A percentile compares a stretch with the other conserved stretches of the same genome.
phyloP scores from a whole-genome alignment of 805 yeast genomes.

The Hermanozyma aechmeae region DNA sequence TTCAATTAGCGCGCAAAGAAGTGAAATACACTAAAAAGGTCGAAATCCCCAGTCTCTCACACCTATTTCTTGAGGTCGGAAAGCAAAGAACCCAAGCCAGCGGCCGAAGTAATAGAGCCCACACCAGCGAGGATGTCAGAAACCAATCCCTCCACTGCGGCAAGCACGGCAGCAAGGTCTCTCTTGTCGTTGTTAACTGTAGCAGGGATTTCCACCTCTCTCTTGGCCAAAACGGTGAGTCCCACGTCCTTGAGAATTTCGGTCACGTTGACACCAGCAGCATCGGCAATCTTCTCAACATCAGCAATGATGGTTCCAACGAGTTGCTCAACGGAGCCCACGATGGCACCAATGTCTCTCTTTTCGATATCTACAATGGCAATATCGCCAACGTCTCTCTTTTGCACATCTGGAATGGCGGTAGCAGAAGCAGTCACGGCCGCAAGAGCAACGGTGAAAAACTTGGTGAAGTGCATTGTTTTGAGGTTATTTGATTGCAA shows the following conservation, averaged over 20 bases:
- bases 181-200: neutral
- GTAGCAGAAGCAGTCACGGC: neutral
- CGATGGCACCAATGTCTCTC: conserved; percentile 9
- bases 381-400: conserved; percentile 3
- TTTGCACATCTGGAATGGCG: neutral
- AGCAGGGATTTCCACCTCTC: conserved; percentile 1
- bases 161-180: neutral
- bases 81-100: no score
- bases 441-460: neutral
- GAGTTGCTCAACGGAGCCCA: conserved; percentile 4
- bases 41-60: no score
- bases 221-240: conserved; percentile 2
- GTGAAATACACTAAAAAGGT: no score
- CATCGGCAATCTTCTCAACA: conserved; percentile 4
- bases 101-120: no score
- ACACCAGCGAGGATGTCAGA: conserved; percentile 5
- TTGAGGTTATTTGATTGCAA: no score
- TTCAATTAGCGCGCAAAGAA: no score
- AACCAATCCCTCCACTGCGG: neutral
- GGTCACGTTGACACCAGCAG: conserved; percentile 3
- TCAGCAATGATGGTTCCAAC: conserved; percentile 2
- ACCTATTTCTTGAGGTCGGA: no score
- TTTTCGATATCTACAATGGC: conserved; percentile 8
- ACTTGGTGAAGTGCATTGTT: neutral
- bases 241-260: conserved; percentile 1